A percentile compares a stretch with the other conserved stretches of the same genome.
Conservation (phyloP, 1,139 yeast genomes). For the Blastobotrys ciferrii region DNA sequence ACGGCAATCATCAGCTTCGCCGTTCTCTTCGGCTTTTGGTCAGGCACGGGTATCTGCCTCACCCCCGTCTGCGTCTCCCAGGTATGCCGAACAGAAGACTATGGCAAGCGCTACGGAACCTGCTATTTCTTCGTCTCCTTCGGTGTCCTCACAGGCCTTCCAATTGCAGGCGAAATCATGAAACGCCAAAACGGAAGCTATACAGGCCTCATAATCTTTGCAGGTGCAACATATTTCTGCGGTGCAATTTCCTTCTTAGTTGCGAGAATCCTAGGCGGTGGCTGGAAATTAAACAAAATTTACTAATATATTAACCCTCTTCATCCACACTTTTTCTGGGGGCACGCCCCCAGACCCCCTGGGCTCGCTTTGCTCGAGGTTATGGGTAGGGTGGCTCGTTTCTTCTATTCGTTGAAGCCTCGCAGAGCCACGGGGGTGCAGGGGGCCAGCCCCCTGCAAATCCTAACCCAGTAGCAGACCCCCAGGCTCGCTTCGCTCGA, state of each 20-base stretch:
- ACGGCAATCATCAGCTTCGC: conserved; percentile 47
- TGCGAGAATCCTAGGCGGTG: conserved; percentile 31
- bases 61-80: conserved; percentile 55
- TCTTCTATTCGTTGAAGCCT: too few relatives aligned
- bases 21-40: conserved; percentile 50
- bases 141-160: conserved; percentile 53
- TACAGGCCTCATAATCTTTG: conserved; percentile 34
- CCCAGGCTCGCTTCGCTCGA: too few relatives aligned
- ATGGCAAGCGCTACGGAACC: conserved; percentile 51
- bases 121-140: conserved; percentile 63
- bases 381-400: too few relatives aligned
- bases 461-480: too few relatives aligned
- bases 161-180: conserved; percentile 51
- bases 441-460: too few relatives aligned
- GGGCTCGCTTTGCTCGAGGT: too few relatives aligned
- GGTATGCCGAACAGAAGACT: conserved; percentile 48
- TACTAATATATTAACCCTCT: too few relatives aligned
- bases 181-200: conserved; percentile 28
- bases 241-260: conserved; percentile 28
- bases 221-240: conserved; percentile 30
- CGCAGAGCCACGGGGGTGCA: too few relatives aligned
- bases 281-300: conserved; percentile 24
- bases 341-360: too few relatives aligned
- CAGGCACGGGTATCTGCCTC: too few relatives aligned
- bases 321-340: too few relatives aligned